These are phyloP conservation scores for Lachnellula subtilissima DNA, from an alignment of 2,329 filamentous ascomycete genomes.

Conservation along the genomic window DNA sequence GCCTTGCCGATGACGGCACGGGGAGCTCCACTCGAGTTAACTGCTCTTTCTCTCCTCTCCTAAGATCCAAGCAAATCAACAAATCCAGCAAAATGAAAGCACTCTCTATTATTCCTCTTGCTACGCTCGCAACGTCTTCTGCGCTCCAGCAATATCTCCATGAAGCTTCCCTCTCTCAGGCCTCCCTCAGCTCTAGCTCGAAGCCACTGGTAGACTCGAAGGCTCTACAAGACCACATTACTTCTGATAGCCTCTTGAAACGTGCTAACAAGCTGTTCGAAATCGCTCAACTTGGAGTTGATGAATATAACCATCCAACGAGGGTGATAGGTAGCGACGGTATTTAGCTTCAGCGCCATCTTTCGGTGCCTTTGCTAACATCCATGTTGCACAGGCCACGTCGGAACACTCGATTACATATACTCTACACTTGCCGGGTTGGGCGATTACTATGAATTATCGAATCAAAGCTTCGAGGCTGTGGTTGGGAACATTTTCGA, in stretches of 20 bases:
- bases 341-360: conserved; percentile 27
- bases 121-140: conserved; percentile 8
- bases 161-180: background rate
- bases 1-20: background rate
- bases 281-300: conserved; percentile 53
- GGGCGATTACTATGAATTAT: conserved; percentile 56
- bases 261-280: conserved; percentile 58
- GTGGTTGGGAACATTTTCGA: conserved; percentile 56
- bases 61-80: background rate
- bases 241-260: conserved; percentile 48
- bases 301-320: conserved; percentile 63
- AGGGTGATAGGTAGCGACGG: conserved; percentile 65
- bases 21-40: background rate
- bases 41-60: background rate
- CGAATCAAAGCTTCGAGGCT: conserved; percentile 60
- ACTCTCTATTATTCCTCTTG: conserved; percentile 2
- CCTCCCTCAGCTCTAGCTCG: background rate
- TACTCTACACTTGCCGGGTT: conserved; percentile 49
- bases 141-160: conserved; percentile 8
- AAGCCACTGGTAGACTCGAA: conserved; percentile 42
- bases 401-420: conserved; percentile 61
- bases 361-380: conserved; percentile 11
- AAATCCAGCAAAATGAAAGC: conserved; percentile 6
- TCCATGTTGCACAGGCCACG: conserved; percentile 46
- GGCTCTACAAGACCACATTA: conserved; percentile 53